Evolutionary conservation across 176 grass and related monocot species (phyloP).

Genomic region (Canna indica): DNA sequence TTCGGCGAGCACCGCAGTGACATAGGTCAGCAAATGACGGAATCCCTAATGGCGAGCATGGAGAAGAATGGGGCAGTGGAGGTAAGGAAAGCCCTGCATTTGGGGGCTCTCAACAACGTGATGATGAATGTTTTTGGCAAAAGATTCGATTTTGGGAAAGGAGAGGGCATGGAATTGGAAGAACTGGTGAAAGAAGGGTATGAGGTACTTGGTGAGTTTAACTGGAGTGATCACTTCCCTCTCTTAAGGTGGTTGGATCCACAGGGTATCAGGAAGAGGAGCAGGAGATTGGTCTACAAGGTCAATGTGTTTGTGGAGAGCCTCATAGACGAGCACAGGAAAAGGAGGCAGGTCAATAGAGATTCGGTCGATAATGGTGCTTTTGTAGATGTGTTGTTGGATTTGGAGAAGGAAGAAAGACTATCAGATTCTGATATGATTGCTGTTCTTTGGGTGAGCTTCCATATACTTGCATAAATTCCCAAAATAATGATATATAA

Average conservation of each 20-base stretch:
- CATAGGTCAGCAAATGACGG: conserved; percentile 26
- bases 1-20: conserved; percentile 7
- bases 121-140: conserved; percentile 34
- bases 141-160: conserved; percentile 20
- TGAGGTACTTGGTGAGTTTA: conserved; percentile 31
- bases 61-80: conserved; percentile 14
- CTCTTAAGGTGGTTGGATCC: conserved; percentile 27
- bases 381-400: conserved; percentile 31
- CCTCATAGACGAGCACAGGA: conserved; percentile 28
- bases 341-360: not conserved
- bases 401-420: not conserved
- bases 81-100: conserved; percentile 24
- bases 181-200: conserved; percentile 28
- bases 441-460: conserved; percentile 7
- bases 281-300: conserved; percentile 7
- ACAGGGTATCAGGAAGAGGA: conserved; percentile 31
- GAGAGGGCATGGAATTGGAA: conserved; percentile 22
- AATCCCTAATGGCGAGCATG: conserved; percentile 16
- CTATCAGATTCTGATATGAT: conserved; percentile 8
- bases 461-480: not conserved
- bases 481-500: too few relatives aligned
- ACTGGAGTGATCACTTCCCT: conserved; percentile 36
- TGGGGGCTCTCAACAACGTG: conserved; percentile 25
- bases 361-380: not conserved
- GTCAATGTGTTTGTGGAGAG: conserved; percentile 19